Evolutionary conservation across 169 alveolate species (phyloP).

Genomic region (Plasmodium fragile): DNA sequence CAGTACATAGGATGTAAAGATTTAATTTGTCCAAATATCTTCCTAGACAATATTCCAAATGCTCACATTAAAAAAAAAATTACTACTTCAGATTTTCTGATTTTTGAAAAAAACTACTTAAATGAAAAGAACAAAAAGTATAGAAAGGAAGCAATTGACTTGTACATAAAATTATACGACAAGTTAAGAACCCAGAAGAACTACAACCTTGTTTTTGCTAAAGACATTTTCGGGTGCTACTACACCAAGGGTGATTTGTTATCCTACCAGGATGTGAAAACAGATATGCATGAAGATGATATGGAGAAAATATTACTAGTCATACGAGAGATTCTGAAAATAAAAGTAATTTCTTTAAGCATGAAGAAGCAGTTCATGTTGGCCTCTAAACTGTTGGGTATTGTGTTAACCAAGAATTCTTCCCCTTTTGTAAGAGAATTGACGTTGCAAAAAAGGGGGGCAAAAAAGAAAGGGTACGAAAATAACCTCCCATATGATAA

Average conservation of each 20-base stretch:
- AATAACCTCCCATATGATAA: not conserved
- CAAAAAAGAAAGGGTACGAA: not conserved
- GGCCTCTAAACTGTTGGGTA: conserved; percentile 55
- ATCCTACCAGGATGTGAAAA: not conserved
- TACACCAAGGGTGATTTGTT: conserved; percentile 50
- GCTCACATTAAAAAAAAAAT: conserved; percentile 43
- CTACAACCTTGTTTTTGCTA: conserved; percentile 43
- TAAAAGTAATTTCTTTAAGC: conserved; percentile 36
- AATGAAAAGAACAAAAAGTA: conserved; percentile 52
- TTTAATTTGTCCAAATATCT: conserved; percentile 31
- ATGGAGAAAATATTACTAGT: conserved; percentile 32
- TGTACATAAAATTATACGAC: conserved; percentile 38
- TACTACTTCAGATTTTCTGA: conserved; percentile 21
- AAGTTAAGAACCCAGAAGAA: conserved; percentile 28
- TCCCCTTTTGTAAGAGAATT: conserved; percentile 41
- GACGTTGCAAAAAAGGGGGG: conserved; percentile 22
- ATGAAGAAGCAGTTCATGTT: conserved; percentile 51
- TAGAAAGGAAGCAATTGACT: conserved; percentile 63
- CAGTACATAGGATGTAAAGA: conserved; percentile 69
- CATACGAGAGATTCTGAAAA: conserved; percentile 56
- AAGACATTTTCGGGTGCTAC: conserved; percentile 62
- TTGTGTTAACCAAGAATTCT: conserved; percentile 56
- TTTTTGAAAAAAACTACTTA: conserved; percentile 47
- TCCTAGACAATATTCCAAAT: conserved; percentile 16
- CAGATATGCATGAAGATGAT: not conserved